Conservation (phyloP, 2,329 filamentous ascomycete species). For the Penicillium sp. region DNA sequence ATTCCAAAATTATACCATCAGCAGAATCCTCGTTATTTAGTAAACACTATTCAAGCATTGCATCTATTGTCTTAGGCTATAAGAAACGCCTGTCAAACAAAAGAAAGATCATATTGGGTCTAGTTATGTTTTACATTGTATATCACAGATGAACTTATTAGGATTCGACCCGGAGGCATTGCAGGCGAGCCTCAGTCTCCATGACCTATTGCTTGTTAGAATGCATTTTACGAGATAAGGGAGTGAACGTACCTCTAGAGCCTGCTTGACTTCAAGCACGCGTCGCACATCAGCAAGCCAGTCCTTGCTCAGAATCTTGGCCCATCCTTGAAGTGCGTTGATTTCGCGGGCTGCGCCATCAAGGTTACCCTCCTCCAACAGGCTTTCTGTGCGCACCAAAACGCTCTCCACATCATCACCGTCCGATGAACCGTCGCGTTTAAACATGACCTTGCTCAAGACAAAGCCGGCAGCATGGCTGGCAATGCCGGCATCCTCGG, state of each 20-base stretch:
- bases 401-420: slow-evolving; percentile 93
- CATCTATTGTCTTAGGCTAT: background rate
- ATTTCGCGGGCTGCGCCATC: slow-evolving; percentile 91
- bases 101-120: slow-evolving; percentile 32
- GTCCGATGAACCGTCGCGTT: slow-evolving; percentile 79
- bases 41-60: background rate
- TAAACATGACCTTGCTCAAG: slow-evolving; percentile 92
- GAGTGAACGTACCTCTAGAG: slow-evolving; percentile 72
- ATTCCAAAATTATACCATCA: too few species aligned
- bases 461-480: slow-evolving; percentile 88
- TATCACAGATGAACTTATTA: slow-evolving; percentile 14
- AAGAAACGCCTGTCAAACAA: slow-evolving; percentile 5
- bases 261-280: slow-evolving; percentile 92
- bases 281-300: slow-evolving; percentile 89
- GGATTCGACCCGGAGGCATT: slow-evolving; percentile 78
- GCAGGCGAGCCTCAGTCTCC: slow-evolving; percentile 81
- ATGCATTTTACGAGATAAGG: background rate
- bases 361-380: slow-evolving; percentile 87
- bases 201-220: slow-evolving; percentile 61
- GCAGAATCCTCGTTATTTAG: background rate
- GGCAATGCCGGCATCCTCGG: slow-evolving; percentile 89
- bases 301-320: slow-evolving; percentile 88
- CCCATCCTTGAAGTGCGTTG: slow-evolving; percentile 90
- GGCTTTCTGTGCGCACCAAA: slow-evolving; percentile 79
- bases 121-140: slow-evolving; percentile 40